Evolutionary conservation across 768 basidiomycete species (phyloP), one percentile per base, ranked within the genome.

Genomic region (Mycena filopes): DNA sequence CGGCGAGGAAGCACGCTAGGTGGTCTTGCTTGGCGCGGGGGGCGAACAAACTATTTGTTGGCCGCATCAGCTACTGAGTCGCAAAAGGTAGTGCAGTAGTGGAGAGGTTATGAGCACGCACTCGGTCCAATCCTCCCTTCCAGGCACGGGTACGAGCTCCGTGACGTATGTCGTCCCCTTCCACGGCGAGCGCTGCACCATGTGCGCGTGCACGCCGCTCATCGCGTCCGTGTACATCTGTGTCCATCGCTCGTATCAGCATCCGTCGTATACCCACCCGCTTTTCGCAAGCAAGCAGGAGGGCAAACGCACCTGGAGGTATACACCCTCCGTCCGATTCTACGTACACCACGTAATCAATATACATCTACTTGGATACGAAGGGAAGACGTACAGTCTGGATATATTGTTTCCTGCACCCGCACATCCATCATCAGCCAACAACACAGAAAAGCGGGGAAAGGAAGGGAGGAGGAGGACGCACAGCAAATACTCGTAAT

Each of bases 21-120:
- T 98, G 96, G 74, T 98, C 96, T 80, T 98, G 96, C 75, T 98
- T 97, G 20, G 92, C 92, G 11, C 83, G 82, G n/a, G 92, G 79
- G 9, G 84, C 83, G 94, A 93, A 96, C 41, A 80, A 25, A 91
- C 92, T 69, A 33, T 33, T 33, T 33, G 33, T 33, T 33, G n/a
- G n/a, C n/a, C n/a, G n/a, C n/a, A n/a, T n/a, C n/a, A n/a, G n/a
- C n/a, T n/a, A n/a, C n/a, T n/a, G n/a, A n/a, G n/a, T n/a, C n/a
- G n/a, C n/a, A n/a, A n/a, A n/a, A n/a, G n/a, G n/a, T n/a, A n/a
- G n/a, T n/a, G n/a, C n/a, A n/a, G n/a, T n/a, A n/a, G n/a, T n/a
- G n/a, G n/a, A n/a, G n/a, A n/a, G n/a, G n/a, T n/a, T n/a, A n/a
- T n/a, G n/a, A n/a, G n/a, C n/a, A 58, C 78, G 46, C 62, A 84